Conservation (phyloP, 2,329 filamentous ascomycete species). For the Claviceps monticola region DNA sequence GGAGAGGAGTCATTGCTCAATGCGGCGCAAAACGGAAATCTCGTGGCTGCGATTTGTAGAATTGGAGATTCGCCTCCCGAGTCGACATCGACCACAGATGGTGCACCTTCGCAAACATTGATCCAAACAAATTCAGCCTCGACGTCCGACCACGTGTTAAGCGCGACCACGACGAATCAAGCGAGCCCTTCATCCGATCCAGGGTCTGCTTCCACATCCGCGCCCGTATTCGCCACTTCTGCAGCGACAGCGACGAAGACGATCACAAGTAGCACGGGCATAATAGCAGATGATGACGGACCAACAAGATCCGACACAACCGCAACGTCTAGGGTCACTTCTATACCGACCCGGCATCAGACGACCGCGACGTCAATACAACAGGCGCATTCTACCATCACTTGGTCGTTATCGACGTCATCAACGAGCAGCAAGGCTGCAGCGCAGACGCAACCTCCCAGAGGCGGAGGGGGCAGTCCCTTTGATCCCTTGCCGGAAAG, state of each 20-base stretch:
- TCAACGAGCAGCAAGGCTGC: constrained; percentile 1
- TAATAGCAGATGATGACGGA: background rate
- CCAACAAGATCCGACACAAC: background rate
- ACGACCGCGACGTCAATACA: background rate
- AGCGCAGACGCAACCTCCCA: constrained; percentile 4
- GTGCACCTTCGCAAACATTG: background rate
- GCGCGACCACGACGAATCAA: background rate
- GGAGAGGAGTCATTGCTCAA: constrained; percentile 21
- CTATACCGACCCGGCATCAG: background rate
- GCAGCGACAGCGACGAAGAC: too few relatives aligned
- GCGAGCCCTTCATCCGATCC: too few relatives aligned
- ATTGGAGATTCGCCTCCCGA: constrained; percentile 5
- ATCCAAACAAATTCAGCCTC: constrained; percentile 1
- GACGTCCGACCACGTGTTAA: background rate
- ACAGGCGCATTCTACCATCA: background rate
- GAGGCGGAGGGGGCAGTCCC: constrained; percentile 11
- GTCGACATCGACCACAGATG: background rate
- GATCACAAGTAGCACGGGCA: background rate
- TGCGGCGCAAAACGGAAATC: constrained; percentile 21
- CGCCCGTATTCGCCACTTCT: background rate
- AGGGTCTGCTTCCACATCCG: background rate
- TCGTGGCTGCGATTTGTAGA: constrained; percentile 24
- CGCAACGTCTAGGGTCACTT: background rate
- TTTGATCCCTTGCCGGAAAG: constrained; percentile 8
- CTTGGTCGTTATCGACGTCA: background rate